Evolutionary conservation across 2,329 filamentous ascomycete genomes (phyloP).

Genomic region (Didymella lethalis): DNA sequence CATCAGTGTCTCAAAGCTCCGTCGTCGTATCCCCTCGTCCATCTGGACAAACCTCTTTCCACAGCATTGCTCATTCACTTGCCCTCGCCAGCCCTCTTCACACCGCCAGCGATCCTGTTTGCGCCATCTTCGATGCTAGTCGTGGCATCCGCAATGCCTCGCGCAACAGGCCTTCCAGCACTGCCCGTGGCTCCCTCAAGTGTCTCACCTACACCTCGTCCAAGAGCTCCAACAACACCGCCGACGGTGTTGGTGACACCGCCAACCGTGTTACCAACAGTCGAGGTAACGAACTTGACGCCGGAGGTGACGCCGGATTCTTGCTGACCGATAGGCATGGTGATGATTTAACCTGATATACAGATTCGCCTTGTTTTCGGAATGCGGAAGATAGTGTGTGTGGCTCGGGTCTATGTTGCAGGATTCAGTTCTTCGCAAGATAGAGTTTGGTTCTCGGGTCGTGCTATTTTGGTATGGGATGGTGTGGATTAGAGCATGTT

Average conservation of each 20-base stretch:
- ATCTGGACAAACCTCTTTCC: background rate
- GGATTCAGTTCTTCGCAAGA: background rate
- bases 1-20: slow-evolving; percentile 2
- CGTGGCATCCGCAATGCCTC: slow-evolving; percentile 53
- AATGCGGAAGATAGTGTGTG: background rate
- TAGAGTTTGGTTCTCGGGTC: slow-evolving; percentile 11
- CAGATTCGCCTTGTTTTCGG: slow-evolving; percentile 4
- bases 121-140: slow-evolving; percentile 57
- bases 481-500: slow-evolving; percentile 9
- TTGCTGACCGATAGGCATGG: slow-evolving; percentile 49
- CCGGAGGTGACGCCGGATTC: slow-evolving; percentile 59
- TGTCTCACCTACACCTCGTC: slow-evolving; percentile 56
- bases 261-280: slow-evolving; percentile 63
- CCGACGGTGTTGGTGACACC: slow-evolving; percentile 63
- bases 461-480: slow-evolving; percentile 11
- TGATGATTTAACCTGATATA: slow-evolving; percentile 19
- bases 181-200: slow-evolving; percentile 57
- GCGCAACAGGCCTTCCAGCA: slow-evolving; percentile 52
- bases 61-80: slow-evolving; percentile 41
- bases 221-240: slow-evolving; percentile 59
- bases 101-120: slow-evolving; percentile 53
- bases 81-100: slow-evolving; percentile 58
- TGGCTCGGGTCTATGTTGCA: slow-evolving; percentile 2
- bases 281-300: slow-evolving; percentile 64
- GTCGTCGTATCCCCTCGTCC: background rate